phyloP scores from a whole-genome alignment of 441 rosid species.

The Manihot esculenta region DNA sequence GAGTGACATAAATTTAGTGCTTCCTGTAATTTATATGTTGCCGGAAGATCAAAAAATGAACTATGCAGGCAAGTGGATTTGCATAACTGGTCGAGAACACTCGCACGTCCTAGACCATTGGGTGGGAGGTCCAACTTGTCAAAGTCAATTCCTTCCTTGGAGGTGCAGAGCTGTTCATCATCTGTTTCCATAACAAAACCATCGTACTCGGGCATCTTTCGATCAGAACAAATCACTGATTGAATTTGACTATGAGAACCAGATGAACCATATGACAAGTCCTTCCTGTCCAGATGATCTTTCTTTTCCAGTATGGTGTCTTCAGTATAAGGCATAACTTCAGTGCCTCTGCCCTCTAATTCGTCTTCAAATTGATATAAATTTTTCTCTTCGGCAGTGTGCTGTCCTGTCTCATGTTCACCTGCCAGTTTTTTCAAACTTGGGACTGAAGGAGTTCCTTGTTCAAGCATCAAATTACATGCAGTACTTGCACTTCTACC shows the following conservation, averaged over 20 bases:
- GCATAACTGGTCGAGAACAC: constrained; percentile 60
- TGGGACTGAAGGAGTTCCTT: constrained; percentile 23
- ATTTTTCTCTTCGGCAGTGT: constrained; percentile 24
- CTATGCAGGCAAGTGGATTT: constrained; percentile 63
- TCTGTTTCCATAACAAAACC: constrained; percentile 56
- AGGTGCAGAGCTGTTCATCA: constrained; percentile 31
- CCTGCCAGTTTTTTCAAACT: constrained; percentile 20
- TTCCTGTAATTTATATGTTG: constrained; percentile 38
- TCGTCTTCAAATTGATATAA: constrained; percentile 28
- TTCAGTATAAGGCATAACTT: constrained; percentile 32
- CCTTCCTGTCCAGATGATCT: constrained; percentile 28
- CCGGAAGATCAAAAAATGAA: constrained; percentile 53
- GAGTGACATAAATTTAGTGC: constrained; percentile 47
- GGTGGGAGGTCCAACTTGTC: constrained; percentile 51
- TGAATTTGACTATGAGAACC: constrained; percentile 28
- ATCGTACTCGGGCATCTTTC: constrained; percentile 59
- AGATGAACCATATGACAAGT: constrained; percentile 30
- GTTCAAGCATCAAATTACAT: constrained; percentile 27
- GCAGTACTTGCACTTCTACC: constrained; percentile 20
- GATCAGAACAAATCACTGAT: constrained; percentile 33
- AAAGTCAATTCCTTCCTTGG: constrained; percentile 39
- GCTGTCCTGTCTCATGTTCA: constrained; percentile 32
- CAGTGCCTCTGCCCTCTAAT: constrained; percentile 28
- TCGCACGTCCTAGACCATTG: constrained; percentile 50
- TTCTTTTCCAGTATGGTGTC: constrained; percentile 28